phyloP scores from a whole-genome alignment of 495 filamentous ascomycete species.

The Aspergillus saccharolyticus region DNA sequence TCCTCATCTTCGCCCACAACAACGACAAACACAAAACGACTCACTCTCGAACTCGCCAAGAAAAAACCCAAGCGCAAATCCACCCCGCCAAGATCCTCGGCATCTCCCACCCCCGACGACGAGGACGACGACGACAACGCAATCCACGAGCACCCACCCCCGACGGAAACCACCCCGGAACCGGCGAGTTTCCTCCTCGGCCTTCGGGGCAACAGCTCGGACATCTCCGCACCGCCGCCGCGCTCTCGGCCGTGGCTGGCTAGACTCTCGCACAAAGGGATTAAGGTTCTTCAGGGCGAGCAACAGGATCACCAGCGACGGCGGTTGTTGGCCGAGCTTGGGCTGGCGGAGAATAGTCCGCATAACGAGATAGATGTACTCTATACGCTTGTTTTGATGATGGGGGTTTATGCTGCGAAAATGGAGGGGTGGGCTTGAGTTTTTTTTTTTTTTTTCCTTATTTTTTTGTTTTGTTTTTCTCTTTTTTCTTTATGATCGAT shows the following conservation, averaged over 20 bases:
- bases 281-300: constrained; percentile 8
- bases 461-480: no score
- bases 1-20: neutral
- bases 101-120: neutral
- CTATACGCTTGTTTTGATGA: constrained; percentile 31
- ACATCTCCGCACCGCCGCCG: neutral
- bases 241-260: constrained; percentile 15
- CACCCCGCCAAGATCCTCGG: neutral
- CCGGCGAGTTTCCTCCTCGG: neutral
- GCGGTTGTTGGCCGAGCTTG: constrained; percentile 1
- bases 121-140: neutral
- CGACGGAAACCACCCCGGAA: neutral
- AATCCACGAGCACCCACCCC: neutral
- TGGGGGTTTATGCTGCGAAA: constrained; percentile 33
- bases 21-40: neutral
- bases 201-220: neutral
- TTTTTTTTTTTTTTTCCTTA: constrained; percentile 1
- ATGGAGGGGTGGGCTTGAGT: constrained; percentile 31
- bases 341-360: constrained; percentile 15
- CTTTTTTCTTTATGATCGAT: no score
- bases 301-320: neutral
- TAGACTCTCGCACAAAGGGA: constrained; percentile 13
- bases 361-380: no score
- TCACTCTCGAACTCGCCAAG: neutral
- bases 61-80: neutral